Evolutionary conservation across 257 asterid species (phyloP), one percentile per base, ranked within the genome.

Genomic region (Plantago elongata): DNA sequence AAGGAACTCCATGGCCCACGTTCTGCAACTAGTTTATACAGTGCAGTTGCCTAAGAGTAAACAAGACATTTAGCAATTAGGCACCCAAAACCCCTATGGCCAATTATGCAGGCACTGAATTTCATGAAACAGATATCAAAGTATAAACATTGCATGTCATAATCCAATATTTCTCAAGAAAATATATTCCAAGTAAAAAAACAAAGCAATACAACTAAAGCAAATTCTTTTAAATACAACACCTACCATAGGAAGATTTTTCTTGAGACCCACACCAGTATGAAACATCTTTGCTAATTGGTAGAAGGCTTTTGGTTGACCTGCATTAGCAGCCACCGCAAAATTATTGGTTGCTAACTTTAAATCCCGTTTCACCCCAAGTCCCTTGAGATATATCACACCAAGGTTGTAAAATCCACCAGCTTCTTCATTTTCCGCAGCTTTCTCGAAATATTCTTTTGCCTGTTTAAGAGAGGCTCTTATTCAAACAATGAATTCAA

Each of bases 1-100:
- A 89, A 79, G 72, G 97, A 87, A 81, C 96, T 93, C 97, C 99
- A 93, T 16, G 99, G 99, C 55, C 99, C 99, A 68, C 94, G 95
- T 75, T 93, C 97, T 14, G 97, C 97, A 60, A 93, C 99, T 60
- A 89, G 77, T 65, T 89, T 93, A 82, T 81, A 89, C 55, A 93
- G 74, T 29, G 95, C 84, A n/a, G 95, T 87, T 34, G 99, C 99
- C 99, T 93, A 74, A 40, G 56, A 72, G 27, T 18, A 60, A 38
- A 22, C 13, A 13, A 11, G n/a, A 17, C 34, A 17, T 43, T 9
- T 6, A 59, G 40, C 64, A 64, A 37, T 18, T 18, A 27, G 38
- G 57, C 3, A 60, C 5, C 40, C 8, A 34, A 52, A 45, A 55
- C 45, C 7, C 4, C 15, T 22, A 22, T 50, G 11, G 55, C 22